Evolutionary conservation across 116 monocot species (phyloP).

Genomic region (Iris pallida): DNA sequence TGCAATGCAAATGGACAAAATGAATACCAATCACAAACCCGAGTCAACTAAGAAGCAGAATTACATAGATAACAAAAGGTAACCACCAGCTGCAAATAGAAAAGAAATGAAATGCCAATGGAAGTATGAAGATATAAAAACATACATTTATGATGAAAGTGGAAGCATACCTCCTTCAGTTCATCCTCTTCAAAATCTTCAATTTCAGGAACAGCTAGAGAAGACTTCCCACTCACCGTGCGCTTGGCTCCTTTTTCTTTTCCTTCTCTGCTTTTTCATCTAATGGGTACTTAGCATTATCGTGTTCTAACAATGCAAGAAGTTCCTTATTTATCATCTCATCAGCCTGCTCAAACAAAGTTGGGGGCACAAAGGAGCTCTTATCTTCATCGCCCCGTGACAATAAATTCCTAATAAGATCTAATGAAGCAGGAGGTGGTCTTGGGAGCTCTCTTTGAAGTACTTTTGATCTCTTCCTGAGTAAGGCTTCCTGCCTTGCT

Average conservation of each 20-base stretch:
- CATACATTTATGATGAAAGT: not conserved
- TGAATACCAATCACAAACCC: not conserved
- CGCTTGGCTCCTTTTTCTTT: constrained; percentile 62
- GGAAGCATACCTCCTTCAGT: constrained; percentile 57
- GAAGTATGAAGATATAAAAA: not conserved
- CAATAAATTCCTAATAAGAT: constrained; percentile 50
- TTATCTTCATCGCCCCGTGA: constrained; percentile 56
- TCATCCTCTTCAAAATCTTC: constrained; percentile 76
- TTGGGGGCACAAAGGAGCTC: constrained; percentile 72
- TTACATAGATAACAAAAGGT: not conserved
- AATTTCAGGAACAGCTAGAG: constrained; percentile 41
- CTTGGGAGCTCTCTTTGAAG: constrained; percentile 85
- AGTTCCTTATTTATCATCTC: constrained; percentile 61
- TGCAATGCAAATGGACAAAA: not conserved
- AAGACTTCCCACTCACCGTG: constrained; percentile 38
- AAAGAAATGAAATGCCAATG: no score
- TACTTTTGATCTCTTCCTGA: constrained; percentile 89
- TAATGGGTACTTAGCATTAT: constrained; percentile 83
- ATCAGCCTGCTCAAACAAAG: constrained; percentile 69
- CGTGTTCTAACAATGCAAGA: constrained; percentile 54
- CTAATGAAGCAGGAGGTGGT: constrained; percentile 65
- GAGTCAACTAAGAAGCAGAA: not conserved
- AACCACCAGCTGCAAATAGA: no score
- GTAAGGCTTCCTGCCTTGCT: constrained; percentile 61
- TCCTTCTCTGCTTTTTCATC: constrained; percentile 56